Percentiles rank a stretch among this genome's conserved stretches.
Evolutionary conservation across 2,329 filamentous ascomycete genomes (phyloP).

Genomic region (Pyrenochaeta sp.): DNA sequence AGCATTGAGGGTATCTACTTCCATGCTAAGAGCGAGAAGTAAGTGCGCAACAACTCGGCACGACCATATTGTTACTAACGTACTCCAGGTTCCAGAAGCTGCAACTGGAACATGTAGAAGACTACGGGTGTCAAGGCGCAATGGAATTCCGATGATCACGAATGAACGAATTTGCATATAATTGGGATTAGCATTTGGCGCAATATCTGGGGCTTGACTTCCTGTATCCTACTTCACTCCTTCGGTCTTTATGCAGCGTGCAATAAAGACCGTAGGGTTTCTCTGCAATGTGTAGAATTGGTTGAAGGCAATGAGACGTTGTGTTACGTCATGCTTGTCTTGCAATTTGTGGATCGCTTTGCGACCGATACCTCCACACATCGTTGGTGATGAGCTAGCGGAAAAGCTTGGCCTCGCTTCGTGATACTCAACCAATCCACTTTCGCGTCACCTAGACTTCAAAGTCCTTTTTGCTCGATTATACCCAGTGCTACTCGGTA

Average conservation of each 20-base stretch:
- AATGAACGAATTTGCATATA: slow-evolving; percentile 39
- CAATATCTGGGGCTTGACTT: slow-evolving; percentile 32
- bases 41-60: slow-evolving; percentile 51
- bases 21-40: slow-evolving; percentile 98
- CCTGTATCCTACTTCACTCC: slow-evolving; percentile 36
- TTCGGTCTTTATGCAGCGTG: slow-evolving; percentile 41
- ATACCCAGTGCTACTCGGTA: neutral
- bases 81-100: slow-evolving; percentile 83
- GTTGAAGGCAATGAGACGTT: slow-evolving; percentile 12
- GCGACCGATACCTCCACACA: slow-evolving; percentile 12
- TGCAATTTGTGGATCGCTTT: slow-evolving; percentile 14
- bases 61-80: slow-evolving; percentile 24
- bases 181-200: slow-evolving; percentile 38
- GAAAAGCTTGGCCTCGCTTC: slow-evolving; percentile 45
- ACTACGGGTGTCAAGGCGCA: slow-evolving; percentile 82
- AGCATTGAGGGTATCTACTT: slow-evolving; percentile 95
- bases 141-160: slow-evolving; percentile 82
- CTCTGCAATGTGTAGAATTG: slow-evolving; percentile 23
- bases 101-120: slow-evolving; percentile 86
- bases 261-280: slow-evolving; percentile 28
- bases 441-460: slow-evolving; percentile 17
- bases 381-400: slow-evolving; percentile 32
- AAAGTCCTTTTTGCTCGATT: slow-evolving; percentile 4
- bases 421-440: slow-evolving; percentile 27
- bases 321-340: slow-evolving; percentile 23